A percentile compares a stretch with the other conserved stretches of the same genome.
Evolutionary conservation across 345 rosid species (phyloP).

Genomic region (Kandelia obovata): DNA sequence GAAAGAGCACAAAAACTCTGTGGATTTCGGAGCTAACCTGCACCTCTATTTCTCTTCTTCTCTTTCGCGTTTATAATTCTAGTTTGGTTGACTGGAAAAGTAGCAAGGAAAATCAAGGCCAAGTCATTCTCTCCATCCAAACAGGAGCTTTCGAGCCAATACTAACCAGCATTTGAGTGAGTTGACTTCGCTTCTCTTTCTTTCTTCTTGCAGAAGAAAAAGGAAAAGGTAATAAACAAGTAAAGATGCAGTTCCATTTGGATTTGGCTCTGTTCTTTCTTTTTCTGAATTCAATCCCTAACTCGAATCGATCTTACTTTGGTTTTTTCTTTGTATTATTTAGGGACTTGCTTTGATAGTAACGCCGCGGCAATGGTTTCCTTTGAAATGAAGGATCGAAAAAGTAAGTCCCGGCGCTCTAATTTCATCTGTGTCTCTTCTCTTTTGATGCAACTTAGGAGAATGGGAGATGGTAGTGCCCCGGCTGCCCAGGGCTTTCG

Average conservation of each 20-base stretch:
- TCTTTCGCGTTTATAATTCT: neutral
- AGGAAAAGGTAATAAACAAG: too few relatives aligned
- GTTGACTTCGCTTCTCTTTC: too few relatives aligned
- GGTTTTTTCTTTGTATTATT: neutral
- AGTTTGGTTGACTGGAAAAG: too few relatives aligned
- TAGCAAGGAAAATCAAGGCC: neutral
- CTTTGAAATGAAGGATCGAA: conserved; percentile 55
- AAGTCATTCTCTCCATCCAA: neutral
- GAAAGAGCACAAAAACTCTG: neutral
- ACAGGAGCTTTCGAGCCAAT: too few relatives aligned
- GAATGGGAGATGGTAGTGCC: too few relatives aligned
- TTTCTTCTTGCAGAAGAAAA: too few relatives aligned
- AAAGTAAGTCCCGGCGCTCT: conserved; percentile 30
- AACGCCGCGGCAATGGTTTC: conserved; percentile 34
- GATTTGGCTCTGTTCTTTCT: too few relatives aligned
- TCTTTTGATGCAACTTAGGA: neutral
- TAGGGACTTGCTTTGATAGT: neutral
- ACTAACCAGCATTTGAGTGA: too few relatives aligned
- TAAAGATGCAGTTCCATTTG: too few relatives aligned
- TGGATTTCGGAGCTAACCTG: neutral
- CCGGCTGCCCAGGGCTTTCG: too few relatives aligned
- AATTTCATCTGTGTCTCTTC: neutral
- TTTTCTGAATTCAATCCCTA: neutral
- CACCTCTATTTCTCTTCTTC: neutral
- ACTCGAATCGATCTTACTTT: neutral